Evolutionary conservation across 306 rosid species (phyloP).

Genomic region (Lathyrus aphaca): DNA sequence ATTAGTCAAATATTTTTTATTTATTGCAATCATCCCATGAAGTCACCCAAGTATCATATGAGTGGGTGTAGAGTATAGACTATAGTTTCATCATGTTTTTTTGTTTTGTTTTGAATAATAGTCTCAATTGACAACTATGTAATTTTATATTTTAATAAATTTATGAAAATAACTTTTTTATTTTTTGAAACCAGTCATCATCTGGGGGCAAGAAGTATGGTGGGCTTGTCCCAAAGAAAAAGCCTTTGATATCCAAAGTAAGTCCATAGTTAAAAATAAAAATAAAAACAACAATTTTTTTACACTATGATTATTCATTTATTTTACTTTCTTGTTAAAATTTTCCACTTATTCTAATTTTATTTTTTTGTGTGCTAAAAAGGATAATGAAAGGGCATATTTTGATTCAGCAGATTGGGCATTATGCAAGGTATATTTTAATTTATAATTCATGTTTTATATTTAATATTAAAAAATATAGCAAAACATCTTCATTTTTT

Average conservation of each 20-base stretch:
- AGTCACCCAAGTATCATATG: too few relatives aligned
- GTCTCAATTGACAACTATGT: too few relatives aligned
- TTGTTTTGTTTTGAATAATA: too few relatives aligned
- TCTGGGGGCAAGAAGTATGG: conserved; percentile 70
- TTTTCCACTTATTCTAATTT: conserved; percentile 1
- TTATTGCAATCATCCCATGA: too few relatives aligned
- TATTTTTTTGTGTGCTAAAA: conserved; percentile 19
- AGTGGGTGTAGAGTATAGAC: too few relatives aligned
- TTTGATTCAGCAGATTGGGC: conserved; percentile 99
- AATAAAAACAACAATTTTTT: neutral
- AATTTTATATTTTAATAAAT: too few relatives aligned
- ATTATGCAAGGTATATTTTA: conserved; percentile 74
- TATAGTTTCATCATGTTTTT: too few relatives aligned
- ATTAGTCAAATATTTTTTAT: conserved; percentile 33
- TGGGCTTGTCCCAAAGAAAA: conserved; percentile 82
- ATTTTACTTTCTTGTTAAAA: conserved; percentile 5
- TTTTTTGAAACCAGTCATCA: conserved; percentile 44
- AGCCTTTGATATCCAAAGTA: conserved; percentile 93
- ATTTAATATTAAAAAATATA: neutral
- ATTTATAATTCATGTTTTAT: neutral
- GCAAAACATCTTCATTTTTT: neutral
- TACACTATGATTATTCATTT: too few relatives aligned
- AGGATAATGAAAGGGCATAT: conserved; percentile 92
- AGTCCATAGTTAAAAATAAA: conserved; percentile 26
- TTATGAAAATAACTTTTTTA: neutral